Evolutionary conservation across 495 filamentous ascomycete genomes (phyloP), one percentile per base, ranked within the genome.

Genomic region (Pseudomonodictys pantanalensis): DNA sequence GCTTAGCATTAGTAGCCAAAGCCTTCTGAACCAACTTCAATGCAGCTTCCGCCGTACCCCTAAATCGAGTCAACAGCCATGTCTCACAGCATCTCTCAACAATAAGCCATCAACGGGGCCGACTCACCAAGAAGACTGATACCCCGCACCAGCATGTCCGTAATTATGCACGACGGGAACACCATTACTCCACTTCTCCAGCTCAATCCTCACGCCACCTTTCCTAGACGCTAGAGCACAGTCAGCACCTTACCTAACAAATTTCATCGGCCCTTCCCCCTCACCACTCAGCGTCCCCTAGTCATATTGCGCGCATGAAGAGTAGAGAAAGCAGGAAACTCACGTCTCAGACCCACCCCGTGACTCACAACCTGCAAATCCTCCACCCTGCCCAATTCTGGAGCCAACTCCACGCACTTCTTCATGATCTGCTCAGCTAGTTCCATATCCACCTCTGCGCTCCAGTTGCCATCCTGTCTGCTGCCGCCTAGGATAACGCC

Each of bases 401-500:
- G 60, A 24, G 28, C 38, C 24, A 67, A 26, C 30, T 46, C 41
- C 28, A 47, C 55, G 47, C 64, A 67, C 60, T 56, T 46, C 43
- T 48, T 35, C 54, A 56, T 64, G 25, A 67, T 67, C 12, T 64
- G 55, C 60, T 64, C 35, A 32, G 60, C 60, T 2, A 67, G 41
- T 25, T 64, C 45, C 60, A 59, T 46, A 52, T 67, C 64, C 25
- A 57, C 49, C 43, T 67, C 64, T 1, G 28, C 54, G 23, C 35
- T 55, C 64, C 64, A 67, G 44, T 63, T 33, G 5, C 46, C 51
- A 6, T 63, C 64, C 45, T 63, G 60, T n/a, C 60, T 1, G 20
- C 54, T 52, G 2, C 64, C 64, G 23, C 60, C 64, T 17, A 67
- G 50, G 17, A 67, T 60, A n/a, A 67, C 60, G 24, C 64, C 64